Conservation (phyloP, 768 basidiomycete genomes). For the Rhizopogon roseolus region DNA sequence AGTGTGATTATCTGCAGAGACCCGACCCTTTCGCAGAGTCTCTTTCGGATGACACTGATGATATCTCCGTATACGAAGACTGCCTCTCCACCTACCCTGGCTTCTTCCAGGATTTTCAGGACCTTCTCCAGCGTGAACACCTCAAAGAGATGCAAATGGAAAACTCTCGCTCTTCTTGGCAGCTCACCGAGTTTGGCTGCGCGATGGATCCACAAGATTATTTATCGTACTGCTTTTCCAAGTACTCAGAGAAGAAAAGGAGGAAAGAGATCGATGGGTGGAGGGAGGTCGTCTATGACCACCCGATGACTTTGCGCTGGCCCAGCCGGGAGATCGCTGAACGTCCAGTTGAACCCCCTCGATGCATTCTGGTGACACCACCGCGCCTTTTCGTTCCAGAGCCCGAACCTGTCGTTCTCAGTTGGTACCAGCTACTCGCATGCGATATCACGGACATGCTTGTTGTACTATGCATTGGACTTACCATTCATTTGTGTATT, state of each 20-base stretch:
- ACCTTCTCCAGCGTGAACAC: constrained; percentile 11
- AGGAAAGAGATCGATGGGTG: constrained; percentile 13
- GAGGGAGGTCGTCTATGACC: constrained; percentile 16
- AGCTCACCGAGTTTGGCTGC: constrained; percentile 23
- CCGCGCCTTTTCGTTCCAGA: background rate
- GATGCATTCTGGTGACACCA: background rate
- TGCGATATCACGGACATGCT: constrained; percentile 26
- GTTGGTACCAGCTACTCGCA: constrained; percentile 14
- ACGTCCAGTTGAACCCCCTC: background rate
- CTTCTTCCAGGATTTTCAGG: constrained; percentile 13
- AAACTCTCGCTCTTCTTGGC: constrained; percentile 16
- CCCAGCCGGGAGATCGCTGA: constrained; percentile 7
- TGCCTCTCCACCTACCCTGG: constrained; percentile 17
- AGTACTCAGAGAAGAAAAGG: constrained; percentile 21
- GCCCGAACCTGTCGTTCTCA: constrained; percentile 9
- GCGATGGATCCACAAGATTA: constrained; percentile 24
- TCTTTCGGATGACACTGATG: constrained; percentile 10
- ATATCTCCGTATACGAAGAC: constrained; percentile 23
- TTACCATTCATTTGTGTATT: constrained; percentile 22
- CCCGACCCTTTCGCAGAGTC: background rate
- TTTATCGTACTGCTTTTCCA: constrained; percentile 19
- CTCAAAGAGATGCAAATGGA: constrained; percentile 4
- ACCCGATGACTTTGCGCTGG: constrained; percentile 14
- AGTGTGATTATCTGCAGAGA: constrained; percentile 12
- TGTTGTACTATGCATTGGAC: constrained; percentile 17